Conservation (phyloP, 83 land plant genomes). For the Diphasiastrum complanatum region DNA sequence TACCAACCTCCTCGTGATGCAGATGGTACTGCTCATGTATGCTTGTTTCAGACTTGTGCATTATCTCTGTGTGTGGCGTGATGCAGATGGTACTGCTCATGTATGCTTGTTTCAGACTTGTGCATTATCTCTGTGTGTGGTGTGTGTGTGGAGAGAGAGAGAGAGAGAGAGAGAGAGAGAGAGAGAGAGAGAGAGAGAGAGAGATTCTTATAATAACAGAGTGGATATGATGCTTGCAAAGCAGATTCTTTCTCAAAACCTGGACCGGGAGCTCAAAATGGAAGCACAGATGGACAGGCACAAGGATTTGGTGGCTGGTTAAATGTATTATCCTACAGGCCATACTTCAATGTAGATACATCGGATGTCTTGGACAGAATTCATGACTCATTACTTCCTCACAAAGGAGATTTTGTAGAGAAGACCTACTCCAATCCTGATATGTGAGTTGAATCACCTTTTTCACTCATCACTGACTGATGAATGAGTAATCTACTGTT, state of each 20-base stretch:
- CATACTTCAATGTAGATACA: constrained; percentile 21
- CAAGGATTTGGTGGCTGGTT: constrained; percentile 1
- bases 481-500: no score
- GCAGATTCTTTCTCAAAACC: not conserved
- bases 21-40: constrained; percentile 11
- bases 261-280: no score
- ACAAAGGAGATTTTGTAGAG: constrained; percentile 15
- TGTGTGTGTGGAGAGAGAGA: no score
- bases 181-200: no score
- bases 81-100: constrained; percentile 4
- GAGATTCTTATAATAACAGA: no score
- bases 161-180: no score
- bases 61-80: not conserved
- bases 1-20: constrained; percentile 11
- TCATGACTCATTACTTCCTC: constrained; percentile 9
- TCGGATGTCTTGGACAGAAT: constrained; percentile 12
- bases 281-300: not conserved
- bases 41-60: not conserved
- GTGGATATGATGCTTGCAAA: no score
- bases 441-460: constrained; percentile 4
- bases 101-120: not conserved
- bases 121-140: not conserved
- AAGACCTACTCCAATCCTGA: constrained; percentile 10
- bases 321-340: constrained; percentile 8
- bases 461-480: no score